Percentiles rank a stretch among this genome's conserved stretches.
Conservation (phyloP, 164 flowering plant species). For the Annona cherimola region DNA sequence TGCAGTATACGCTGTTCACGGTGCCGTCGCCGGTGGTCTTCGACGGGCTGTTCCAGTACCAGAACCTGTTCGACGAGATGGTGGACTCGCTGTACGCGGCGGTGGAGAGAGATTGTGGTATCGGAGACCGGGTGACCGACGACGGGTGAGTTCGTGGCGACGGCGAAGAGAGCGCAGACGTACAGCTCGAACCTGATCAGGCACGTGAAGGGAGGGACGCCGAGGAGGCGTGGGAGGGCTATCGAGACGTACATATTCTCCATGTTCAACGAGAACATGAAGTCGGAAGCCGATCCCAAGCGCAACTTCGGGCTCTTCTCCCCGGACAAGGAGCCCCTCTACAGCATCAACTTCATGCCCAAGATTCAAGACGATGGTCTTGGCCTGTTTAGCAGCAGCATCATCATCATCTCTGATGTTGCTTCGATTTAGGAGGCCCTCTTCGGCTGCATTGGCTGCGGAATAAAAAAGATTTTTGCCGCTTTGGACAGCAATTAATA, state of each 20-base stretch:
- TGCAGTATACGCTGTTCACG: constrained; percentile 13
- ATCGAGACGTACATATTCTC: constrained; percentile 17
- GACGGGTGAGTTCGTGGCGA: constrained; percentile 19
- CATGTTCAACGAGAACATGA: constrained; percentile 26
- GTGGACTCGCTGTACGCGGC: constrained; percentile 30
- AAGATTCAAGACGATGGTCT: not conserved
- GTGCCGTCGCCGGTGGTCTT: constrained; percentile 7
- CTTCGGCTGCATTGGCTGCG: no score
- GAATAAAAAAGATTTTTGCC: no score
- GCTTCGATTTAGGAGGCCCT: not conserved
- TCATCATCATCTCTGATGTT: not conserved
- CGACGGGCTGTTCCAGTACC: constrained; percentile 21
- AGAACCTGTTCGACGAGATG: constrained; percentile 26
- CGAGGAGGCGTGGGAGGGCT: constrained; percentile 16
- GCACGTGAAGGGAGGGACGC: constrained; percentile 14
- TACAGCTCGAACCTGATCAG: constrained; percentile 17
- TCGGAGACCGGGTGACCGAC: constrained; percentile 34
- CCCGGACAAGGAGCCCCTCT: constrained; percentile 22
- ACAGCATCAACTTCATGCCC: constrained; percentile 1
- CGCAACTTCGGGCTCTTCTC: constrained; percentile 19
- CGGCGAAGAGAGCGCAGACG: constrained; percentile 6
- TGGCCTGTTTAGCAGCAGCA: no score
- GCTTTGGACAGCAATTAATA: no score
- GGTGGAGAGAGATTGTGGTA: constrained; percentile 18
- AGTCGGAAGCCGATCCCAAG: constrained; percentile 14